These are phyloP conservation scores for Prunus yedoensis DNA, from an alignment of 331 rosid genomes.

Conservation along the genomic window DNA sequence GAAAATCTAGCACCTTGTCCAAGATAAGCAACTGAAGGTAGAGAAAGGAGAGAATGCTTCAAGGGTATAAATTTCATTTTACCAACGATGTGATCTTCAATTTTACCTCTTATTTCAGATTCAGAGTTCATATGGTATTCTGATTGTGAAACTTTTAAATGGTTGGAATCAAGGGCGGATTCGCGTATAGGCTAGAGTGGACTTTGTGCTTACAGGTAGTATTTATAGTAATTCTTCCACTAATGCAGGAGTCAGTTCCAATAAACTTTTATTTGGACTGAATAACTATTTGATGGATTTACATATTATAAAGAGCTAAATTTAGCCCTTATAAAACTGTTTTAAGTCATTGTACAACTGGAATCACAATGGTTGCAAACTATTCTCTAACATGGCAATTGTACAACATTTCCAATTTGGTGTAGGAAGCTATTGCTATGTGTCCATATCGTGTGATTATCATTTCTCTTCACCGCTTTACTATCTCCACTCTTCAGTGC, in stretches of 20 bases:
- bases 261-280: not conserved
- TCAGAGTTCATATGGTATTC: too few relatives aligned
- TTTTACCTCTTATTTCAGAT: too few relatives aligned
- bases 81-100: too few relatives aligned
- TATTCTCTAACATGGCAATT: slow-evolving; percentile 6
- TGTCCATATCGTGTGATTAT: not conserved
- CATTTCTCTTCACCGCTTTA: not conserved
- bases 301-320: not conserved
- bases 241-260: not conserved
- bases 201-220: too few relatives aligned
- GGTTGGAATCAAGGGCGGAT: too few relatives aligned
- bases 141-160: too few relatives aligned
- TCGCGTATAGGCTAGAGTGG: too few relatives aligned
- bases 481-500: not conserved
- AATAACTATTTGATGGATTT: not conserved
- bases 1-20: too few relatives aligned
- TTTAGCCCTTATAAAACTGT: not conserved
- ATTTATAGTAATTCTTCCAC: not conserved
- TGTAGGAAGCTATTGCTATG: slow-evolving; percentile 5
- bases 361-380: not conserved
- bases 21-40: too few relatives aligned
- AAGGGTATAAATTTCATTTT: too few relatives aligned
- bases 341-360: slow-evolving; percentile 1
- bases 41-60: too few relatives aligned
- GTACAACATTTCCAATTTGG: not conserved